Conservation (phyloP, 108 stramenopile species). For the Discostella stelligeroides region DNA sequence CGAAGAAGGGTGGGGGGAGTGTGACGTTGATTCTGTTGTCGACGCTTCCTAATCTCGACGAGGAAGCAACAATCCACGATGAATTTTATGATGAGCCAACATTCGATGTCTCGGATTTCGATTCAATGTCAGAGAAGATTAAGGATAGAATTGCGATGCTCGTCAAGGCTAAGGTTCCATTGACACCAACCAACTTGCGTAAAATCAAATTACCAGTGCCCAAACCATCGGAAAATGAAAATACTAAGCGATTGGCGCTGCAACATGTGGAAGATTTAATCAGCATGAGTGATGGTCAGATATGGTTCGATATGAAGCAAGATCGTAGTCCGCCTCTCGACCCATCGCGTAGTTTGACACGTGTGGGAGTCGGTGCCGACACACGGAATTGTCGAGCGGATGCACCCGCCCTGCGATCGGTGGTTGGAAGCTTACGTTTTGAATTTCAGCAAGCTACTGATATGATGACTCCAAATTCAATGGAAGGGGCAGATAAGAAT, state of each 20-base stretch:
- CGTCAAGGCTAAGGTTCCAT: conserved; percentile 69
- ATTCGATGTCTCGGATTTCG: conserved; percentile 74
- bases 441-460: conserved; percentile 80
- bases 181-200: conserved; percentile 76
- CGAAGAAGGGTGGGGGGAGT: conserved; percentile 75
- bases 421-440: conserved; percentile 79
- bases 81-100: conserved; percentile 38
- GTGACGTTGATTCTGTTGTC: conserved; percentile 76
- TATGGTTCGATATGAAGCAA: conserved; percentile 67
- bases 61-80: conserved; percentile 28
- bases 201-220: conserved; percentile 88
- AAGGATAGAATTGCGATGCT: conserved; percentile 67
- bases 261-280: conserved; percentile 91
- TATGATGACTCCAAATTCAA: conserved; percentile 55
- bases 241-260: conserved; percentile 66
- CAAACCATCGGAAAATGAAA: conserved; percentile 56
- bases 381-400: conserved; percentile 82
- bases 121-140: conserved; percentile 62
- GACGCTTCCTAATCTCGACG: conserved; percentile 52
- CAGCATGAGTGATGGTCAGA: conserved; percentile 91
- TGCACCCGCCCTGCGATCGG: conserved; percentile 79
- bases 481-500: conserved; percentile 30
- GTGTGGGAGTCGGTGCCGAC: conserved; percentile 89
- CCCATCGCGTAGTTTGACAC: conserved; percentile 79
- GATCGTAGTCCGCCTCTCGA: conserved; percentile 82